These are phyloP conservation scores for Remersonia thermophila DNA, from an alignment of 2,329 filamentous ascomycete species.

Conservation along the genomic window DNA sequence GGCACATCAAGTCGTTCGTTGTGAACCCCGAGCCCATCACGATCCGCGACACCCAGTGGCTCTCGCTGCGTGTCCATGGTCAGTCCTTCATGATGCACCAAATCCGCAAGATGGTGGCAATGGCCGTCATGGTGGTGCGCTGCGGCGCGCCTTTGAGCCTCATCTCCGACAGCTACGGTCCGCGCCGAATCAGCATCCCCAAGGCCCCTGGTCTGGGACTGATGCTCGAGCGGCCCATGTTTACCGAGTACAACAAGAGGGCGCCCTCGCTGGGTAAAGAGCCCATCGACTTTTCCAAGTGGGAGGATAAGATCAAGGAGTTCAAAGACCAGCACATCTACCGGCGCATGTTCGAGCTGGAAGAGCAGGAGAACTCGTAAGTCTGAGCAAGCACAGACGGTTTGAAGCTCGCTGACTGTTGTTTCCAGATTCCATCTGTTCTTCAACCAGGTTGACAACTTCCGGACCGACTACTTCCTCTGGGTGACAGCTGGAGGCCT, in stretches of 20 bases:
- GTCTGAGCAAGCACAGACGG: slow-evolving; percentile 24
- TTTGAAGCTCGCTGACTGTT: slow-evolving; percentile 1
- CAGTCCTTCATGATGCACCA: slow-evolving; percentile 99
- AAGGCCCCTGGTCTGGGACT: slow-evolving; percentile 86
- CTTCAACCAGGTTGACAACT: slow-evolving; percentile 69
- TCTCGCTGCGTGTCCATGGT: slow-evolving; percentile 89
- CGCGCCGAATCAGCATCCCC: slow-evolving; percentile 69
- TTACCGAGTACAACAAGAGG: slow-evolving; percentile 74
- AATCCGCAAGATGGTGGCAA: slow-evolving; percentile 97
- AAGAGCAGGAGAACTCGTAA: slow-evolving; percentile 78
- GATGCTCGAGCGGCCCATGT: slow-evolving; percentile 80
- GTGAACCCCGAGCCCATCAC: slow-evolving; percentile 65
- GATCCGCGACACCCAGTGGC: slow-evolving; percentile 88
- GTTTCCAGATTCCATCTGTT: slow-evolving; percentile 56
- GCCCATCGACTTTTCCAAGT: slow-evolving; percentile 66
- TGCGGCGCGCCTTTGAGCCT: slow-evolving; percentile 64
- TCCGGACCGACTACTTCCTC: slow-evolving; percentile 57
- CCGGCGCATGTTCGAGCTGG: slow-evolving; percentile 76
- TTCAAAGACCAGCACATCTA: slow-evolving; percentile 95
- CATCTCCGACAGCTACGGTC: slow-evolving; percentile 62
- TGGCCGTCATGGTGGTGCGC: slow-evolving; percentile 73
- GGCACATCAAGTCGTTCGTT: slow-evolving; percentile 85
- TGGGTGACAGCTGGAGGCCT: slow-evolving; percentile 62
- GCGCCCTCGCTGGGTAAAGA: slow-evolving; percentile 53
- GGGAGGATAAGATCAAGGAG: slow-evolving; percentile 63